Percentiles rank a stretch among this genome's conserved stretches.
phyloP scores from a whole-genome alignment of 768 basidiomycete species.

The Kwoniella dendrophila region DNA sequence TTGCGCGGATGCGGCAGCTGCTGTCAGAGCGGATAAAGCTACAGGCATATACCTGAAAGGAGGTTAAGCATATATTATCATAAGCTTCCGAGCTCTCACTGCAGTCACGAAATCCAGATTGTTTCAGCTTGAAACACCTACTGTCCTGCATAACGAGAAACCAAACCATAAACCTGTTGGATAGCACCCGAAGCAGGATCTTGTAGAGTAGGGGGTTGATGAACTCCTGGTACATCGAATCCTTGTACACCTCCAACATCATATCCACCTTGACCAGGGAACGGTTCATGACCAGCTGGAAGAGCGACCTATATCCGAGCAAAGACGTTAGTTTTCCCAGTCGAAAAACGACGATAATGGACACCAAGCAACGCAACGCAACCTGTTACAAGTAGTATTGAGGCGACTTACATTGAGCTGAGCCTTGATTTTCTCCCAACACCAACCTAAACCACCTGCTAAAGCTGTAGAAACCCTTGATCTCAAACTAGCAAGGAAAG shows the following conservation, averaged over 20 bases:
- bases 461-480: slow-evolving; percentile 42
- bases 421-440: slow-evolving; percentile 50
- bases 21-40: slow-evolving; percentile 36
- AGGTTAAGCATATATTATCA: too few relatives aligned
- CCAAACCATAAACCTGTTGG: slow-evolving; percentile 42
- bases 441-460: slow-evolving; percentile 42
- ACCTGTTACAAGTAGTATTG: too few relatives aligned
- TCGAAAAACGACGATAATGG: not conserved
- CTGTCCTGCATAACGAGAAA: slow-evolving; percentile 47
- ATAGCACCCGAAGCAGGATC: slow-evolving; percentile 53
- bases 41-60: slow-evolving; percentile 43
- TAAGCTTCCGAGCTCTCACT: too few relatives aligned
- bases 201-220: slow-evolving; percentile 51
- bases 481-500: slow-evolving; percentile 63
- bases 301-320: slow-evolving; percentile 17
- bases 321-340: not conserved
- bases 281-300: slow-evolving; percentile 14
- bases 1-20: slow-evolving; percentile 22
- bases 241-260: slow-evolving; percentile 9
- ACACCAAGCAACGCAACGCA: not conserved
- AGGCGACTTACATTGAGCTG: slow-evolving; percentile 54
- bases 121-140: slow-evolving; percentile 39
- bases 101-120: too few relatives aligned
- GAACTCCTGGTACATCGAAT: slow-evolving; percentile 23
- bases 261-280: slow-evolving; percentile 2